Evolutionary conservation across 129 eudicot genomes (phyloP).

Genomic region (Helianthus tuberosus): DNA sequence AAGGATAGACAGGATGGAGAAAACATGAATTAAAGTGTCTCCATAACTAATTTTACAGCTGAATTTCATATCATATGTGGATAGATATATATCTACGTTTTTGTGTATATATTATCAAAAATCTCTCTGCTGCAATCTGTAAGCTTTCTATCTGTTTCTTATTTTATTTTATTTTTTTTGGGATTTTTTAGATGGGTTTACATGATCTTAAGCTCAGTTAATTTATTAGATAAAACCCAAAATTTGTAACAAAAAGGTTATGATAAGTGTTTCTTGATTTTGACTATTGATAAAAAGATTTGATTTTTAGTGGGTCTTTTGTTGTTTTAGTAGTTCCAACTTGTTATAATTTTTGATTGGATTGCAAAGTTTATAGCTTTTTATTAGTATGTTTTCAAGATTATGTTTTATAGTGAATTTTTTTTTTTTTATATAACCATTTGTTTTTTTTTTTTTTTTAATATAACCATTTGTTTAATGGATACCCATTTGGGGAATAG

Average conservation of each 20-base stretch:
- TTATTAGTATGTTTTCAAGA: not conserved
- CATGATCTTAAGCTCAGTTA: constrained; percentile 10
- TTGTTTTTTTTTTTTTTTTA: no score
- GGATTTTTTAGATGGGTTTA: constrained; percentile 8
- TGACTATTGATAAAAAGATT: not conserved
- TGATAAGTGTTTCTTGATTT: constrained; percentile 6
- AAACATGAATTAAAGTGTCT: constrained; percentile 26
- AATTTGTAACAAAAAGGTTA: not conserved
- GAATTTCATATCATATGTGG: constrained; percentile 8
- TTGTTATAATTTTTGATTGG: not conserved
- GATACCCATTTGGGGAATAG: constrained; percentile 12
- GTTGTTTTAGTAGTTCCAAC: constrained; percentile 13
- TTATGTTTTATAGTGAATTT: constrained; percentile 14
- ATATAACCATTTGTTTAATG: no score
- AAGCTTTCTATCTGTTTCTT: constrained; percentile 25
- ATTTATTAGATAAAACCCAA: not conserved
- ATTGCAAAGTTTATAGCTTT: constrained; percentile 5
- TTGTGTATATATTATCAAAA: constrained; percentile 11
- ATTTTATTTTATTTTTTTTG: not conserved
- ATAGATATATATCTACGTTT: not conserved
- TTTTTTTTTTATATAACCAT: no score
- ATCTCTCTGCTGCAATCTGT: constrained; percentile 22
- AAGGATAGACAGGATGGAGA: not conserved
- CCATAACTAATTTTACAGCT: constrained; percentile 29
- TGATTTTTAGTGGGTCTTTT: constrained; percentile 8